Percentiles rank a stretch among this genome's conserved stretches.
phyloP scores from a whole-genome alignment of 2,329 filamentous ascomycete genomes.

The Teratosphaeria viscida region DNA sequence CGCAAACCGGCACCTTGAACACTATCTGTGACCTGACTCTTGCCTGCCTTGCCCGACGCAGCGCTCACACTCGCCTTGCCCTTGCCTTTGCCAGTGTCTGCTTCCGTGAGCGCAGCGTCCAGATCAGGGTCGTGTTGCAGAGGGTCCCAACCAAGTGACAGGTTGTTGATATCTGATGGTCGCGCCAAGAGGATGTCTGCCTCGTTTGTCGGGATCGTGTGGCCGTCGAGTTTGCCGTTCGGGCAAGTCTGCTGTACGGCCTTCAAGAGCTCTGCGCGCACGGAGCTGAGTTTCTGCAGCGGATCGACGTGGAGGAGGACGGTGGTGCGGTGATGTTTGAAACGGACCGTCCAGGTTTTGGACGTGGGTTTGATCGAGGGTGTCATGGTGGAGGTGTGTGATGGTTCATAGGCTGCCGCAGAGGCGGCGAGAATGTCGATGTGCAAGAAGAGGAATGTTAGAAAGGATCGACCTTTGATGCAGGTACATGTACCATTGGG shows the following conservation, averaged over 20 bases:
- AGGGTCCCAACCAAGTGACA: conserved; percentile 30
- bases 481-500: neutral
- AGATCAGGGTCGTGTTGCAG: conserved; percentile 16
- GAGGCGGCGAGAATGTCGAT: neutral
- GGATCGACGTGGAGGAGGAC: conserved; percentile 38
- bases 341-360: conserved; percentile 32
- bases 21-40: conserved; percentile 25
- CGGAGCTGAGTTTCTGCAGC: conserved; percentile 28
- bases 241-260: conserved; percentile 32
- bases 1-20: conserved; percentile 25
- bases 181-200: conserved; percentile 32
- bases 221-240: conserved; percentile 23
- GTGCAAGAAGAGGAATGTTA: neutral
- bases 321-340: conserved; percentile 37
- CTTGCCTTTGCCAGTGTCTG: conserved; percentile 27
- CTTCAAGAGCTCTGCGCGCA: conserved; percentile 33
- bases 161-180: conserved; percentile 31
- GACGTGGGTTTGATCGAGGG: conserved; percentile 17
- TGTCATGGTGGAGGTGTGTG: conserved; percentile 6
- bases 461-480: neutral
- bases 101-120: conserved; percentile 16
- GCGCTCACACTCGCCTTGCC: conserved; percentile 22
- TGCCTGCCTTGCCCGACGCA: conserved; percentile 22
- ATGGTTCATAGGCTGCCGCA: neutral
- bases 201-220: conserved; percentile 29